These are phyloP conservation scores for Hypericum perforatum DNA, from an alignment of 345 rosid species.

Conservation along the genomic window DNA sequence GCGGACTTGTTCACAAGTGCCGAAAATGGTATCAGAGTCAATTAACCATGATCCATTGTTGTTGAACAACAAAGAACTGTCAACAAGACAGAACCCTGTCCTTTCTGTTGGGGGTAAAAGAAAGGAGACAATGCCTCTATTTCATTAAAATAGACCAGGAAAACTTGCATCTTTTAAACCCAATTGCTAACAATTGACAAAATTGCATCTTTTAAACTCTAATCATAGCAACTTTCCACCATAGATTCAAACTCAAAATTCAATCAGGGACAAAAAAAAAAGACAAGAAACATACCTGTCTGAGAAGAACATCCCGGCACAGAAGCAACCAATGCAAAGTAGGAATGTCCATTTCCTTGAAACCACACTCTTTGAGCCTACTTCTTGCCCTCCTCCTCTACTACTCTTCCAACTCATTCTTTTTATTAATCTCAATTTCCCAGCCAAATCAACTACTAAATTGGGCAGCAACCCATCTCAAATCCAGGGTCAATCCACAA, in stretches of 20 bases:
- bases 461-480: not conserved
- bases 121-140: no score
- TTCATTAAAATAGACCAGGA: no score
- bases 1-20: no score
- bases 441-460: not conserved
- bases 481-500: not conserved
- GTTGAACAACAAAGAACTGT: no score
- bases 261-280: slow-evolving; percentile 2
- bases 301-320: slow-evolving; percentile 85
- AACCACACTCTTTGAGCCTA: slow-evolving; percentile 35
- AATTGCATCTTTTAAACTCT: no score
- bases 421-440: not conserved
- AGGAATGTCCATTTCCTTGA: slow-evolving; percentile 76
- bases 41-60: no score
- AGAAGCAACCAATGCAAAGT: slow-evolving; percentile 85
- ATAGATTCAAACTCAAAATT: not conserved
- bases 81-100: no score
- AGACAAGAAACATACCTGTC: slow-evolving; percentile 37
- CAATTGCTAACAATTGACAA: no score
- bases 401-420: slow-evolving; percentile 52
- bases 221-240: no score
- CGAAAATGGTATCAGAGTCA: no score
- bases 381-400: slow-evolving; percentile 39
- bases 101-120: no score
- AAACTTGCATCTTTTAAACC: no score